Base-by-base conservation (phyloP, 2,329 filamentous ascomycete genomes). In the Clonostachys sp. region DNA sequence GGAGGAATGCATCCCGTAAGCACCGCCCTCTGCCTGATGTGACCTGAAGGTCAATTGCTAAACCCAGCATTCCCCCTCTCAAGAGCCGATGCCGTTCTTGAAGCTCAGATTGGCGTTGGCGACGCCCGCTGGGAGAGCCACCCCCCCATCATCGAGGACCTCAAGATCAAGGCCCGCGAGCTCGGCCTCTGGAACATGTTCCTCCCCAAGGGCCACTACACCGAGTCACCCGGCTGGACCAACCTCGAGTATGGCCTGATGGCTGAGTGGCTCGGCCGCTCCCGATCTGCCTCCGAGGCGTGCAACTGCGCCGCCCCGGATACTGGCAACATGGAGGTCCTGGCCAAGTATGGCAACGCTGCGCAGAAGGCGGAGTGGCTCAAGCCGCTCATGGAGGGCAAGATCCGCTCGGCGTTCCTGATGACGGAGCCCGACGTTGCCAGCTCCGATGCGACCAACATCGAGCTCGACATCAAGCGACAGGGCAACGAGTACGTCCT, bases 161-260 rank as follows among this genome's bases (percentile, higher is more conserved):
- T 99, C 58, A 97, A 97, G 79, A 74, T 71, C 54, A 88, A 91
- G 67, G 94, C 92, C 41, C 81, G 78, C 61, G 78, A 86, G 57
- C 79, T 96, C 24, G 94, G 92, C 2, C 77, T 99, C 42, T 99
- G 94, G 94, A 99, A 99, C 72, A 87, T 99, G 86, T 99, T 99
- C 77, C 71, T 99, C 57, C 89, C 94, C 54, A 92, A 88, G 74
- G 91, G 86, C 59, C 91, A 96, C 72, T 97, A 96, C 78, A 89
- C 87, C 67, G 89, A 96, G 73, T 95, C 91, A 2, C 91, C 92
- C 20, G 94, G 94, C 34, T 96, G 90, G 73, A 89, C 84, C 50
- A 99, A 97, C 70, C 76, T 99, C 52, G 94, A 99, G 71, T 99
- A 99, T 64, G 94, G 91, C 12, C 74, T 99, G 59, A 99, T 97